A percentile compares a stretch with the other conserved stretches of the same genome.
Evolutionary conservation across 495 filamentous ascomycete genomes (phyloP).

Genomic region (Penicillium subrubescens): DNA sequence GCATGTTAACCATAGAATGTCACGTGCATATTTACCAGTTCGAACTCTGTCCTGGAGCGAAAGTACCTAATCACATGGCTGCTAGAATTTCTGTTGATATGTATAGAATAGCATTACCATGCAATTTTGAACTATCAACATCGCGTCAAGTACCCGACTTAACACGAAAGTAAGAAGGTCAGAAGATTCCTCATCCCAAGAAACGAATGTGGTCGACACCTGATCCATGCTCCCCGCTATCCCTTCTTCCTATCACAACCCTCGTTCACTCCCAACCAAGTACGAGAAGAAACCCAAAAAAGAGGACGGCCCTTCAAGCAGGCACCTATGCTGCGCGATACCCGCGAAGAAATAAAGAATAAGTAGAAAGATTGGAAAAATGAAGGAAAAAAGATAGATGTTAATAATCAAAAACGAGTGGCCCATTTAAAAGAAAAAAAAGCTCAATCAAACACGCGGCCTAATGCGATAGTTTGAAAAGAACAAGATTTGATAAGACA

Average conservation of each 20-base stretch:
- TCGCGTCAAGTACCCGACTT: not conserved
- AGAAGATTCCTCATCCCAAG: not conserved
- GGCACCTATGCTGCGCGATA: not conserved
- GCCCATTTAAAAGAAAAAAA: slow-evolving; percentile 11
- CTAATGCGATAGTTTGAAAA: not conserved
- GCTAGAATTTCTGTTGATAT: not conserved
- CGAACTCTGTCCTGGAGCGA: not conserved
- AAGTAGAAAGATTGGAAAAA: not conserved
- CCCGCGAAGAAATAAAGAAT: not conserved
- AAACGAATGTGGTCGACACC: not conserved
- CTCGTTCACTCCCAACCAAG: not conserved
- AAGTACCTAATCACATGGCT: not conserved
- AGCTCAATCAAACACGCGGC: not conserved
- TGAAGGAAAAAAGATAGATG: not conserved
- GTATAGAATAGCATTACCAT: not conserved
- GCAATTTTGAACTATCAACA: not conserved
- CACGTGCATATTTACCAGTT: not conserved
- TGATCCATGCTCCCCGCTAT: not conserved
- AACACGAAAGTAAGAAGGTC: not conserved
- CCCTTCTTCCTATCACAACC: not conserved
- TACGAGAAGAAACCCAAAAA: not conserved
- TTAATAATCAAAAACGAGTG: slow-evolving; percentile 16
- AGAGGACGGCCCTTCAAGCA: not conserved
- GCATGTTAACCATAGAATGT: not conserved
- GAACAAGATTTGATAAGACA: not conserved